A percentile compares a stretch with the other conserved stretches of the same genome.
Evolutionary conservation across 805 yeast genomes (phyloP).

Genomic region (Candida nemodendra): DNA sequence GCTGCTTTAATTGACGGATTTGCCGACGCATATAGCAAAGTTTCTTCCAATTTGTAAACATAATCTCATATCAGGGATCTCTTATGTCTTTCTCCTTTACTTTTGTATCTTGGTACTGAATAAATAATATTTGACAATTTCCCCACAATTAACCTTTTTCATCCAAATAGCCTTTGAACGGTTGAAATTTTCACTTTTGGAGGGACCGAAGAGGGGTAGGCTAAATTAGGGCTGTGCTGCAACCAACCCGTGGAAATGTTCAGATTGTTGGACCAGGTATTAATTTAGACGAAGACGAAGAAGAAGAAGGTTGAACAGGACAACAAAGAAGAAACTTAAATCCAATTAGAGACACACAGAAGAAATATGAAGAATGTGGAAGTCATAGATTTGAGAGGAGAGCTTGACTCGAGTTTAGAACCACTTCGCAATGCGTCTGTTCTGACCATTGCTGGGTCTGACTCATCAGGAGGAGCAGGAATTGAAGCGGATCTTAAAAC

Average conservation of each 20-base stretch:
- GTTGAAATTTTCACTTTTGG: too few relatives aligned
- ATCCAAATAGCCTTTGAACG: not conserved
- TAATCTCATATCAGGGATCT: too few relatives aligned
- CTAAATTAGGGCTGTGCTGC: too few relatives aligned
- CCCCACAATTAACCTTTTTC: not conserved
- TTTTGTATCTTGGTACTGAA: not conserved
- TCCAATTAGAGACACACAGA: too few relatives aligned
- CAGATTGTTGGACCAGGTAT: too few relatives aligned
- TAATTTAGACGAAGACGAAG: too few relatives aligned
- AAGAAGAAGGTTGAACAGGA: too few relatives aligned
- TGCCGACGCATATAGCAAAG: slow-evolving; percentile 26
- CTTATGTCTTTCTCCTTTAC: not conserved
- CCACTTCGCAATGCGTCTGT: slow-evolving; percentile 37
- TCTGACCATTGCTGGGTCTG: slow-evolving; percentile 69
- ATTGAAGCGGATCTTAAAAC: slow-evolving; percentile 89
- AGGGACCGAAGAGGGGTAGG: too few relatives aligned
- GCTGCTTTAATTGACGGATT: slow-evolving; percentile 38
- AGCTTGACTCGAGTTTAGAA: slow-evolving; percentile 4
- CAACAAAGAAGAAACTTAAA: too few relatives aligned
- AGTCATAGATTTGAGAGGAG: slow-evolving; percentile 5
- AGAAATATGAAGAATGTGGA: too few relatives aligned
- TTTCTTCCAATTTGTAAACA: slow-evolving; percentile 16
- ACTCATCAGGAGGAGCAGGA: slow-evolving; percentile 91
- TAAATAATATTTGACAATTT: too few relatives aligned
- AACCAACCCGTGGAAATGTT: too few relatives aligned